phyloP scores from a whole-genome alignment of 768 basidiomycete genomes.

The Suillus sp. region DNA sequence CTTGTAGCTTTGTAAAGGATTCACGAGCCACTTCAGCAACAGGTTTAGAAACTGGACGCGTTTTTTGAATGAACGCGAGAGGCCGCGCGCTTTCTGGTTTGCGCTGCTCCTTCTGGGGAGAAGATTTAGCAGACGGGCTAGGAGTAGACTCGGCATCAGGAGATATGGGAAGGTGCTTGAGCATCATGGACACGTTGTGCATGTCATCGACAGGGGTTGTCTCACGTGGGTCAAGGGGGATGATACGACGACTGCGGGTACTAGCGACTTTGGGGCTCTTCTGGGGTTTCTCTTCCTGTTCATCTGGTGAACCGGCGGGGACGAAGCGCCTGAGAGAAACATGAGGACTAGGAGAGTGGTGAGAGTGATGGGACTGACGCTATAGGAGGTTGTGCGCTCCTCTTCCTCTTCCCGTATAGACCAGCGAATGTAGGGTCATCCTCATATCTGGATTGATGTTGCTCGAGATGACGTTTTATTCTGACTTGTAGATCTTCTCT shows the following conservation, averaged over 20 bases:
- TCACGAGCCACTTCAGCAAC: constrained; percentile 24
- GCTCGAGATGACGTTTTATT: constrained; percentile 64
- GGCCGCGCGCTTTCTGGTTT: constrained; percentile 4
- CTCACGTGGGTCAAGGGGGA: constrained; percentile 32
- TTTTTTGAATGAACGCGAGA: constrained; percentile 31
- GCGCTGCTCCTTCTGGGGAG: constrained; percentile 23
- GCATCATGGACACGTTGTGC: constrained; percentile 53
- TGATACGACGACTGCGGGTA: constrained; percentile 27
- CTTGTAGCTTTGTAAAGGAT: constrained; percentile 25
- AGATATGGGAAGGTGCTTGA: constrained; percentile 47
- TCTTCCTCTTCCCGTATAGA: constrained; percentile 46
- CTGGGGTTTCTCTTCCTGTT: constrained; percentile 12
- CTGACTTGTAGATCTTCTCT: constrained; percentile 63
- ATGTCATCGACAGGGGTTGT: constrained; percentile 51
- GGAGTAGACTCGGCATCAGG: constrained; percentile 31
- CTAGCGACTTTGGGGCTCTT: constrained; percentile 20
- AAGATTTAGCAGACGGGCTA: constrained; percentile 6
- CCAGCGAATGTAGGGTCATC: constrained; percentile 61
- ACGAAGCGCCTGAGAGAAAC: constrained; percentile 18
- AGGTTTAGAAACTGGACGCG: constrained; percentile 25
- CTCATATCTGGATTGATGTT: constrained; percentile 53
- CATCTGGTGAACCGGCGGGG: constrained; percentile 20
- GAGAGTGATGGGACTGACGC: constrained; percentile 14
- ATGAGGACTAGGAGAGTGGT: not conserved
- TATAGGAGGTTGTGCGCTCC: constrained; percentile 28